These are phyloP conservation scores for Trametes meyenii DNA, from an alignment of 768 basidiomycete species.

Conservation along the genomic window DNA sequence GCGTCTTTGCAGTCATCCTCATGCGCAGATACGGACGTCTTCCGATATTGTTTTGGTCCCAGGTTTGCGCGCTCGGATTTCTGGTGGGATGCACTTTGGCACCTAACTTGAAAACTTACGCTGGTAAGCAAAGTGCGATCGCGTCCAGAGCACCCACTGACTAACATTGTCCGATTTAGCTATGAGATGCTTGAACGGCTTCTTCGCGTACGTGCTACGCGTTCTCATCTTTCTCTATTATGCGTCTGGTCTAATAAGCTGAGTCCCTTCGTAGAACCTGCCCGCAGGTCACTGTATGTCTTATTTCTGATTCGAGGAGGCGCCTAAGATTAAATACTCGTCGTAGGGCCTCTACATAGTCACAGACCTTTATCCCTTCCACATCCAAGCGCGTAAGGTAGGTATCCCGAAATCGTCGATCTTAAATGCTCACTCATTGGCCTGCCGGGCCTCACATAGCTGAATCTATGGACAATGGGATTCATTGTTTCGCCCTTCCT, in stretches of 20 bases:
- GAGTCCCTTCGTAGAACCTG: slow-evolving; percentile 41
- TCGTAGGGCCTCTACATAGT: slow-evolving; percentile 59
- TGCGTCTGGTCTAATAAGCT: background rate
- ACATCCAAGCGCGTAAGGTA: slow-evolving; percentile 67
- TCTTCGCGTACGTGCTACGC: slow-evolving; percentile 49
- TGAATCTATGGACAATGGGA: slow-evolving; percentile 75
- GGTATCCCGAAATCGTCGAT: slow-evolving; percentile 9
- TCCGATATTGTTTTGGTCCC: slow-evolving; percentile 70
- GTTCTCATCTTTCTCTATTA: too few species aligned
- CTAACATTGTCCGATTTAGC: slow-evolving; percentile 32
- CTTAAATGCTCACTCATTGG: background rate
- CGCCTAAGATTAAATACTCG: background rate
- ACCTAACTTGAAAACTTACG: slow-evolving; percentile 56
- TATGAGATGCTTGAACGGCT: slow-evolving; percentile 61
- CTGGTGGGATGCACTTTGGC: slow-evolving; percentile 60
- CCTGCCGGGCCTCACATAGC: slow-evolving; percentile 36
- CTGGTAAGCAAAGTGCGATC: too few species aligned
- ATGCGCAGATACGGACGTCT: slow-evolving; percentile 66
- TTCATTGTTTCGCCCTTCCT: slow-evolving; percentile 68
- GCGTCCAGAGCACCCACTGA: background rate
- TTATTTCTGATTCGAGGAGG: background rate
- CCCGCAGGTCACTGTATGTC: slow-evolving; percentile 57
- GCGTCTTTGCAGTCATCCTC: slow-evolving; percentile 60
- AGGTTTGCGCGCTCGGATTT: slow-evolving; percentile 61
- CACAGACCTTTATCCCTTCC: slow-evolving; percentile 69